Evolutionary conservation across 164 flowering plant species (phyloP).

Genomic region (Tinospora cordifolia): DNA sequence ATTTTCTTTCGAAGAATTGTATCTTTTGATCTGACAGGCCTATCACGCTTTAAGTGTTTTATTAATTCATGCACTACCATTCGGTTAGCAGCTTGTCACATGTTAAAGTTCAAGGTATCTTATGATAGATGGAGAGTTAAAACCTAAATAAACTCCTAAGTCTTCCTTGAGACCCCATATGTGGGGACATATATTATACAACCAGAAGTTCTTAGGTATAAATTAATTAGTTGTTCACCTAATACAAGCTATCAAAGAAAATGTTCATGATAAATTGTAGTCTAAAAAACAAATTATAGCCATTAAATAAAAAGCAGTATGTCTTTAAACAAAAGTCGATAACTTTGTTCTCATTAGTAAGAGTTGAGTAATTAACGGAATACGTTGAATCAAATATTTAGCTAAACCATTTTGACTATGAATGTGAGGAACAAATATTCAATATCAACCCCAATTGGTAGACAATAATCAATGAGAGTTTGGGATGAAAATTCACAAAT

Average conservation of each 20-base stretch:
- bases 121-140: neutral
- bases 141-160: neutral
- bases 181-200: neutral
- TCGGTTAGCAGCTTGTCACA: neutral
- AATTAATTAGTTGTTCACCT: slow-evolving; percentile 1
- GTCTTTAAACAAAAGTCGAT: neutral
- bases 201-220: neutral
- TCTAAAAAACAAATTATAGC: neutral
- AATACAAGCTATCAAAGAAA: neutral
- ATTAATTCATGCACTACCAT: too few species aligned
- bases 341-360: neutral
- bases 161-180: neutral
- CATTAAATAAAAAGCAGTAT: neutral
- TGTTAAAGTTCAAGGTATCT: neutral
- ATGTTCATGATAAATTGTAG: neutral
- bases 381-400: neutral
- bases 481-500: neutral
- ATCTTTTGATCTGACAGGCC: too few species aligned
- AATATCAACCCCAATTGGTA: neutral
- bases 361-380: neutral
- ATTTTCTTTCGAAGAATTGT: too few species aligned
- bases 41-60: too few species aligned
- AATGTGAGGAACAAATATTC: neutral
- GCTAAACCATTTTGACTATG: slow-evolving; percentile 4
- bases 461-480: neutral